phyloP scores from a whole-genome alignment of 2,329 filamentous ascomycete species.

The Thelonectria rubi region DNA sequence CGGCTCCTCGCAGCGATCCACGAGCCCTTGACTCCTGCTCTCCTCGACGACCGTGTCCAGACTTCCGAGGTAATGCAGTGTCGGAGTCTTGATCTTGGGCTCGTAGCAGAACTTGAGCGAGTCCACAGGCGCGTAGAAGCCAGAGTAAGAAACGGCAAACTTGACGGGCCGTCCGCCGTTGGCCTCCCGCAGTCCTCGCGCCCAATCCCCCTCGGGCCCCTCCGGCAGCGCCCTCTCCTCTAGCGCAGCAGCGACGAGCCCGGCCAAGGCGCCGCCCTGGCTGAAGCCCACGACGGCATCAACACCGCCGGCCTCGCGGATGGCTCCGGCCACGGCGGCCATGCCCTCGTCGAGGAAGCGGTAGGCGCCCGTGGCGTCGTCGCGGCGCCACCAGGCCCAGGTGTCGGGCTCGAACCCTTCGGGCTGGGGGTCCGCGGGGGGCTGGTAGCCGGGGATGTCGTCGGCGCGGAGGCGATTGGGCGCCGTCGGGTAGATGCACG shows the following conservation, averaged over 20 bases:
- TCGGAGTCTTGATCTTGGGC: constrained; percentile 78
- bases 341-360: constrained; percentile 76
- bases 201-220: constrained; percentile 52
- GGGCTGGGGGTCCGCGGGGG: constrained; percentile 52
- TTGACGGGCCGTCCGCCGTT: constrained; percentile 62
- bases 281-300: constrained; percentile 85
- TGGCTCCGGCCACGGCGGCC: constrained; percentile 65
- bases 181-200: constrained; percentile 55
- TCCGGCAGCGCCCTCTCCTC: constrained; percentile 58
- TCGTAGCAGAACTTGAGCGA: constrained; percentile 73
- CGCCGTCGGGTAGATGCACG: constrained; percentile 73
- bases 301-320: constrained; percentile 71
- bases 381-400: constrained; percentile 84
- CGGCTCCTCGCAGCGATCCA: constrained; percentile 68
- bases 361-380: constrained; percentile 72
- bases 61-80: constrained; percentile 83
- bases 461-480: constrained; percentile 69
- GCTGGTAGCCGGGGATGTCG: constrained; percentile 75
- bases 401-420: constrained; percentile 68
- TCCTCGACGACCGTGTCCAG: constrained; percentile 92
- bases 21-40: constrained; percentile 70
- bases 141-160: constrained; percentile 81
- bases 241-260: constrained; percentile 75
- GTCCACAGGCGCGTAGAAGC: constrained; percentile 72
- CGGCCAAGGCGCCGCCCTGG: constrained; percentile 79